Percentiles rank a stretch among this genome's conserved stretches.
Evolutionary conservation across 2,329 filamentous ascomycete species (phyloP).

Genomic region (Fusarium mangiferae): DNA sequence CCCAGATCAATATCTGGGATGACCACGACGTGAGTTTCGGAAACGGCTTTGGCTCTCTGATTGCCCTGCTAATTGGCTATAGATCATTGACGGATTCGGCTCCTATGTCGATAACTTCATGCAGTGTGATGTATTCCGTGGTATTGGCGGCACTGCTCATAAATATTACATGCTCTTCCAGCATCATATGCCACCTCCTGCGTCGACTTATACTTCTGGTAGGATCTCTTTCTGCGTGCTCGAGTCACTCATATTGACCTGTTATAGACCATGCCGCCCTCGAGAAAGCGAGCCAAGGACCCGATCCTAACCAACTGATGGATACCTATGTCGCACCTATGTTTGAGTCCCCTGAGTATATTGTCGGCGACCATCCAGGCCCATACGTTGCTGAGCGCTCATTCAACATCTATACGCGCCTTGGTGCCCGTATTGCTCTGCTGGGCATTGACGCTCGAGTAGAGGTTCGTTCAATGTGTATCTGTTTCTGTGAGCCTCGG

Average conservation of each 20-base stretch:
- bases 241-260: slow-evolving; percentile 17
- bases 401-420: slow-evolving; percentile 83
- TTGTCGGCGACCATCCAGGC: slow-evolving; percentile 79
- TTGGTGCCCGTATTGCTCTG: slow-evolving; percentile 86
- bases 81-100: slow-evolving; percentile 92
- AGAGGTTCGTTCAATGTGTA: slow-evolving; percentile 64
- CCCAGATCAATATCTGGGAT: slow-evolving; percentile 98
- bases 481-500: not conserved
- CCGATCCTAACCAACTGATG: slow-evolving; percentile 77
- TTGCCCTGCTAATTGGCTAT: slow-evolving; percentile 52
- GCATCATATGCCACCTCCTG: slow-evolving; percentile 87
- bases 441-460: slow-evolving; percentile 92
- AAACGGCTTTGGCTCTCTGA: not conserved
- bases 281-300: slow-evolving; percentile 56
- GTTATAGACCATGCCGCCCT: slow-evolving; percentile 38
- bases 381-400: slow-evolving; percentile 92
- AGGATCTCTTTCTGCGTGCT: not conserved
- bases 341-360: slow-evolving; percentile 76
- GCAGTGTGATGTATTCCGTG: slow-evolving; percentile 89
- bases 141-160: slow-evolving; percentile 90
- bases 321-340: slow-evolving; percentile 74
- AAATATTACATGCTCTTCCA: slow-evolving; percentile 99
- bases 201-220: slow-evolving; percentile 78
- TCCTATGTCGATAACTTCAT: slow-evolving; percentile 96
- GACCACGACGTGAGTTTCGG: slow-evolving; percentile 78